phyloP scores from a whole-genome alignment of 139 green algal genomes.

The Pseudopediastrum boryanum region DNA sequence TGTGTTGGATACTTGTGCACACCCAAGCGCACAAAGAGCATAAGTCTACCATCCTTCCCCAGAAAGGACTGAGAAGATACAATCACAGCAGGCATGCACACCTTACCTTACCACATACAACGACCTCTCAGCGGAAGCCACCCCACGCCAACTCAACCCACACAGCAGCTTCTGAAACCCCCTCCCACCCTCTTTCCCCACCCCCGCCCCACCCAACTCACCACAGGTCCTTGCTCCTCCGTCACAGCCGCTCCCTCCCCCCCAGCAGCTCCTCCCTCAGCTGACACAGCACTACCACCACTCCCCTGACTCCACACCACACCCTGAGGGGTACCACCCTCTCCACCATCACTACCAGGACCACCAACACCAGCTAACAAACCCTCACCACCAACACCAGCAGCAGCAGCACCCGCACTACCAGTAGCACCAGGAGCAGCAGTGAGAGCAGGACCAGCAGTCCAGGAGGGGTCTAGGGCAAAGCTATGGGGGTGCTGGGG shows the following conservation, averaged over 20 bases:
- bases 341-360: not conserved
- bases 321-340: not conserved
- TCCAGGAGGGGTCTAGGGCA: not conserved
- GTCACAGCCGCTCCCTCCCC: slow-evolving; percentile 28
- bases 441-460: not conserved
- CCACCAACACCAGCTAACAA: not conserved
- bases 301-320: not conserved
- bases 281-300: not conserved
- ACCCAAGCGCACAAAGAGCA: too few species aligned
- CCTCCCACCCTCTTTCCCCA: too few species aligned
- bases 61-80: too few species aligned
- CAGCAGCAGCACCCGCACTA: too few species aligned
- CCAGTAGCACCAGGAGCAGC: not conserved
- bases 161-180: too few species aligned
- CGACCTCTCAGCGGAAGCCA: too few species aligned
- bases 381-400: not conserved
- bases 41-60: too few species aligned
- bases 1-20: too few species aligned
- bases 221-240: slow-evolving; percentile 33
- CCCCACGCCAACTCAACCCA: too few species aligned
- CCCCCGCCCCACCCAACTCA: slow-evolving; percentile 6
- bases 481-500: not conserved
- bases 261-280: not conserved
- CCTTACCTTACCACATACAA: too few species aligned
- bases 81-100: too few species aligned